These are phyloP conservation scores for Notholithocarpus densiflorus DNA, from an alignment of 306 rosid genomes.

Conservation along the genomic window DNA sequence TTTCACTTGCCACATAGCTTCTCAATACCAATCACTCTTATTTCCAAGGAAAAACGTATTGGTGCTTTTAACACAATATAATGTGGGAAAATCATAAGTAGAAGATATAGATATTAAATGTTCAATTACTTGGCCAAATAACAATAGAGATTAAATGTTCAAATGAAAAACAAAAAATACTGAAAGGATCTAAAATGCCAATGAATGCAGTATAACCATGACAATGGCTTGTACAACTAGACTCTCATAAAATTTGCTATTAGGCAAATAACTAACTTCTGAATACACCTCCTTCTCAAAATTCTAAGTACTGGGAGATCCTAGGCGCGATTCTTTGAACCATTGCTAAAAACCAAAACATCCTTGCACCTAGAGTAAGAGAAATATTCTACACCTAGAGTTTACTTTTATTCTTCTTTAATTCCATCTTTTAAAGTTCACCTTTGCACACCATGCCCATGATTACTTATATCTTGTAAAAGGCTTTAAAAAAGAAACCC, in stretches of 20 bases:
- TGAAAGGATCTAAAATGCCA: not conserved
- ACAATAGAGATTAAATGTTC: too few relatives aligned
- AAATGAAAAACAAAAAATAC: too few relatives aligned
- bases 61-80: too few relatives aligned
- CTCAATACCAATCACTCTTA: too few relatives aligned
- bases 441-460: not conserved
- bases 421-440: not conserved
- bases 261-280: not conserved
- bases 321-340: not conserved
- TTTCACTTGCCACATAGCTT: too few relatives aligned
- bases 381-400: not conserved
- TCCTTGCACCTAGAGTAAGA: not conserved
- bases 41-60: too few relatives aligned
- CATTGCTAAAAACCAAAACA: not conserved
- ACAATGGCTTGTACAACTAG: not conserved
- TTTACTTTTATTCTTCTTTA: not conserved
- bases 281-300: not conserved
- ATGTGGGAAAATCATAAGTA: too few relatives aligned
- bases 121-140: too few relatives aligned
- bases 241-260: not conserved
- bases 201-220: not conserved
- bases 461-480: not conserved
- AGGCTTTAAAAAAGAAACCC: too few relatives aligned
- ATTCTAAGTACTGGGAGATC: not conserved
- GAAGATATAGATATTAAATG: too few relatives aligned